These are phyloP conservation scores for Ceratocystis alfenasii DNA, from an alignment of 2,329 filamentous ascomycete genomes.

Conservation along the genomic window DNA sequence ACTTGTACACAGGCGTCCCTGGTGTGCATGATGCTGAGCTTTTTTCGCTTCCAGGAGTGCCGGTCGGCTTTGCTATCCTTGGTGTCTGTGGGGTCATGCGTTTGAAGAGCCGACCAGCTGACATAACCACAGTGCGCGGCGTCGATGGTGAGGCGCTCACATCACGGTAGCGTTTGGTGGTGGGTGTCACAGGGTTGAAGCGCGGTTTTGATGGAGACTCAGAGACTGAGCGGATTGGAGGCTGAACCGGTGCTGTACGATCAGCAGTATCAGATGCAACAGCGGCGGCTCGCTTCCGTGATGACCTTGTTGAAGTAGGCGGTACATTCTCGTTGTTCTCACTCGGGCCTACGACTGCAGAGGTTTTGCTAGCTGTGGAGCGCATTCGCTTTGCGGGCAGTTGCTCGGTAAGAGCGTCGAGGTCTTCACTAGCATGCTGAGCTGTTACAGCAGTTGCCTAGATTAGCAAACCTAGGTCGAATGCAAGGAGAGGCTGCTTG, in stretches of 20 bases:
- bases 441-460: slow-evolving; percentile 3
- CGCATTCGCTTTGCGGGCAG: slow-evolving; percentile 17
- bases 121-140: slow-evolving; percentile 71
- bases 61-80: slow-evolving; percentile 10
- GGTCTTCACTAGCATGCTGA: not conserved
- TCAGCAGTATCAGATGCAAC: not conserved
- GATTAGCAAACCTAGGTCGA: not conserved
- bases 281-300: slow-evolving; percentile 12
- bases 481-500: not conserved
- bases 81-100: slow-evolving; percentile 69
- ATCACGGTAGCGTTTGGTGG: slow-evolving; percentile 69
- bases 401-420: slow-evolving; percentile 12
- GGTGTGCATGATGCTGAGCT: not conserved
- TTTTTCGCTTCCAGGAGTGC: slow-evolving; percentile 14
- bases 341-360: not conserved
- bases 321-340: slow-evolving; percentile 20
- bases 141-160: slow-evolving; percentile 63
- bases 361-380: not conserved
- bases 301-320: not conserved
- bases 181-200: slow-evolving; percentile 48
- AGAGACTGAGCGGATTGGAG: slow-evolving; percentile 2
- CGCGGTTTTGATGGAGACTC: slow-evolving; percentile 19
- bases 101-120: slow-evolving; percentile 61
- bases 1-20: slow-evolving; percentile 29
- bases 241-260: no score